These are phyloP conservation scores for Perkinsus olseni DNA, from an alignment of 169 alveolate species.

Conservation along the genomic window DNA sequence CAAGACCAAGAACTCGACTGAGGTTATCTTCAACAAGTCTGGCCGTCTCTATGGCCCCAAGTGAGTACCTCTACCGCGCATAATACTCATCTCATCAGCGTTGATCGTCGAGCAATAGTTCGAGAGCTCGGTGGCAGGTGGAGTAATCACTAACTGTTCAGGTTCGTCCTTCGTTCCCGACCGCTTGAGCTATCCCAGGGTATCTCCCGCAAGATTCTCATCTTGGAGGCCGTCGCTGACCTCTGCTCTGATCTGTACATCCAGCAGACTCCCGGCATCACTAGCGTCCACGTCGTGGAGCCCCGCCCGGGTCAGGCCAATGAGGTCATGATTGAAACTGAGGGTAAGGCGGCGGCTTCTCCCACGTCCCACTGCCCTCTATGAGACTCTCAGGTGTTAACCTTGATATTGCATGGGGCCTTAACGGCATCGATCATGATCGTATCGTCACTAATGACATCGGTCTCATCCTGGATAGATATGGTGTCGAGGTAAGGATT, in stretches of 20 bases:
- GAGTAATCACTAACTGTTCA: background rate
- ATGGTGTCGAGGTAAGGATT: conserved; percentile 81
- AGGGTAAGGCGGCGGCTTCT: conserved; percentile 35
- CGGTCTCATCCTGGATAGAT: conserved; percentile 74
- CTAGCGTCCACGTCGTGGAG: conserved; percentile 31
- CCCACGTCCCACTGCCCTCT: background rate
- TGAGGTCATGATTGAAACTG: conserved; percentile 47
- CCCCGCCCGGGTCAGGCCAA: conserved; percentile 2
- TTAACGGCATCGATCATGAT: conserved; percentile 61
- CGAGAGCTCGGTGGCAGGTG: too few relatives aligned
- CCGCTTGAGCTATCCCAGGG: background rate
- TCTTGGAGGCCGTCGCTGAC: background rate
- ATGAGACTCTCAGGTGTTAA: conserved; percentile 47
- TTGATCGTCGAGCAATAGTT: too few relatives aligned
- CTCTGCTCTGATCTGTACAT: background rate
- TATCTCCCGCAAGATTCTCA: background rate
- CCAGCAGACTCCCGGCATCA: conserved; percentile 30
- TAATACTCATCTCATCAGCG: background rate
- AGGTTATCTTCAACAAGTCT: background rate
- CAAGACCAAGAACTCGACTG: background rate
- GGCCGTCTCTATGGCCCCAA: background rate
- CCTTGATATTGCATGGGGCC: conserved; percentile 44
- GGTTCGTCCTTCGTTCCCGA: background rate
- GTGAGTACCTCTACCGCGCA: background rate
- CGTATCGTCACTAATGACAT: conserved; percentile 85